phyloP scores from a whole-genome alignment of 345 rosid species.

The Euclidium syriacum region DNA sequence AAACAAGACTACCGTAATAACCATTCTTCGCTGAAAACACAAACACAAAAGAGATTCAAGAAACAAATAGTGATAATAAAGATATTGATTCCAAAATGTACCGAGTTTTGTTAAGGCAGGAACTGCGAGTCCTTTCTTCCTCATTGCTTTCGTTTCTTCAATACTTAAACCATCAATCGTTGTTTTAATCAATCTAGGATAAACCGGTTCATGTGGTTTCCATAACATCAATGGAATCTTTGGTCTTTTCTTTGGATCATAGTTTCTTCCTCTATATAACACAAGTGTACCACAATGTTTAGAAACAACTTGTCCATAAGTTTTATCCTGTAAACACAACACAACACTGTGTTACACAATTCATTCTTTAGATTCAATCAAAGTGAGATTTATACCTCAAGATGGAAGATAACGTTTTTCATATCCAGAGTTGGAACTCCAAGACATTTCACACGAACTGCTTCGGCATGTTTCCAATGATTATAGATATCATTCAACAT shows the following conservation, averaged over 20 bases:
- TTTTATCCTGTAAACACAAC: conserved; percentile 26
- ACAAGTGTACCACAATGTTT: conserved; percentile 74
- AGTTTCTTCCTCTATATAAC: conserved; percentile 80
- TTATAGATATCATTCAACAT: conserved; percentile 89
- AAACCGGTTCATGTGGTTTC: conserved; percentile 91
- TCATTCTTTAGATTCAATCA: neutral
- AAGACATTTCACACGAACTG: conserved; percentile 79
- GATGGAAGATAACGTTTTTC: conserved; percentile 78
- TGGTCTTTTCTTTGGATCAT: conserved; percentile 70
- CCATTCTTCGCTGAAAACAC: conserved; percentile 95
- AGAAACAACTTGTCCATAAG: conserved; percentile 64
- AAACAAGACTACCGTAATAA: conserved; percentile 79
- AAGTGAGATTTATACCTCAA: conserved; percentile 62
- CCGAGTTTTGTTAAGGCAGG: conserved; percentile 80
- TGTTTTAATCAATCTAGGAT: conserved; percentile 83
- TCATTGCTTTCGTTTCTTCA: conserved; percentile 80
- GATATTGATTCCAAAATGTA: conserved; percentile 8
- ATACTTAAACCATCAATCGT: conserved; percentile 75
- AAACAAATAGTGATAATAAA: neutral
- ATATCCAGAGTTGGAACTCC: conserved; percentile 89
- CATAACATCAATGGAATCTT: conserved; percentile 82
- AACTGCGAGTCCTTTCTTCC: conserved; percentile 70
- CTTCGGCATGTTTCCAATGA: conserved; percentile 74
- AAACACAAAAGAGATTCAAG: neutral
- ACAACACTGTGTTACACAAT: neutral